Evolutionary conservation across 768 basidiomycete genomes (phyloP).

Genomic region (Russula ochroleuca): DNA sequence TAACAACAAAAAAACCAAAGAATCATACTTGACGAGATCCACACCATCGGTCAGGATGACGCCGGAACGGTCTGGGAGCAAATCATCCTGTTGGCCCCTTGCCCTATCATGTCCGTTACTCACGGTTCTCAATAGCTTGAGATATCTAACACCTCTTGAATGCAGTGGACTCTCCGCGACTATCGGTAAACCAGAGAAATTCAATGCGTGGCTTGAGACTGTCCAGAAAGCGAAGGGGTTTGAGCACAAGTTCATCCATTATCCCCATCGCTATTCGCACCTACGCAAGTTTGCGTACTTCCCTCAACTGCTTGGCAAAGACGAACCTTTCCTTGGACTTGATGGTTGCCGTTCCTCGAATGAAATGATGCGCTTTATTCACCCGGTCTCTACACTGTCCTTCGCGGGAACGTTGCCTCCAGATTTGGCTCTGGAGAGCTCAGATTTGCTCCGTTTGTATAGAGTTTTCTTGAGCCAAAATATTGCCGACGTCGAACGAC

Average conservation of each 20-base stretch:
- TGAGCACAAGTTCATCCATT: slow-evolving; percentile 55
- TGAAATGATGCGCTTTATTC: slow-evolving; percentile 49
- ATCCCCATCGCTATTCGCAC: slow-evolving; percentile 69
- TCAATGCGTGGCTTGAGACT: slow-evolving; percentile 60
- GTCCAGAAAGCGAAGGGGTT: slow-evolving; percentile 58
- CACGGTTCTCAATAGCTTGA: neutral
- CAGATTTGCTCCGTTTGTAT: slow-evolving; percentile 53
- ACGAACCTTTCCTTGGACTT: slow-evolving; percentile 39
- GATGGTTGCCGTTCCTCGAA: slow-evolving; percentile 36
- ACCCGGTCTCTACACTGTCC: slow-evolving; percentile 58
- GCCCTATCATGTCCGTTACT: slow-evolving; percentile 59
- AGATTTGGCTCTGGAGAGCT: slow-evolving; percentile 60
- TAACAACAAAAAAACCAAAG: slow-evolving; percentile 33
- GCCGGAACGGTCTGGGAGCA: slow-evolving; percentile 73
- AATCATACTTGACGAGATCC: slow-evolving; percentile 66
- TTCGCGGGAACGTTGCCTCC: slow-evolving; percentile 52
- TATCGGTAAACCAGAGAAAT: slow-evolving; percentile 58
- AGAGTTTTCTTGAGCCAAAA: slow-evolving; percentile 37
- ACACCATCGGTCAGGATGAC: slow-evolving; percentile 65
- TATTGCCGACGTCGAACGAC: slow-evolving; percentile 29
- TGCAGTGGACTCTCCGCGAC: slow-evolving; percentile 67
- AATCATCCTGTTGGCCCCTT: slow-evolving; percentile 64
- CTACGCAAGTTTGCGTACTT: slow-evolving; percentile 63
- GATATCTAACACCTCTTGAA: neutral
- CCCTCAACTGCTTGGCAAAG: slow-evolving; percentile 32